Base-by-base conservation (phyloP, 2,329 filamentous ascomycete species). In the Fusarium sp. region DNA sequence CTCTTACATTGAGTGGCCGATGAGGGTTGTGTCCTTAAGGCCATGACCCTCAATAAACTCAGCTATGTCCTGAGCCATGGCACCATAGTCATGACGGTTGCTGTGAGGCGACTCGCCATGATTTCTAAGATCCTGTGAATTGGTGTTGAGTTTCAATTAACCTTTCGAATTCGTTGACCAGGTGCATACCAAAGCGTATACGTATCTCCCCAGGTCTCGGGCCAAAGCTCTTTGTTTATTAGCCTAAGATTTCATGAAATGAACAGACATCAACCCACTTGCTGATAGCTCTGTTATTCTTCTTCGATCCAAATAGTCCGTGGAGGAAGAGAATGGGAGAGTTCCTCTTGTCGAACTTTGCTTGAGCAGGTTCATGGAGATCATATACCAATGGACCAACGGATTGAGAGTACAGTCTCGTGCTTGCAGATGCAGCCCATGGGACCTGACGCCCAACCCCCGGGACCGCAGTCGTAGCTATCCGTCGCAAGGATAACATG, bases 261-360 rank as follows among this genome's bases (percentile, higher is more conserved):
- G 15, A 11, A 3, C 11, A 35, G 33, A 41, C 46, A 10, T 2
- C 42, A 47, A 81, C 91, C 78, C 83, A 97, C 95, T 94, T 97
- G 90, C 94, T 96, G 66, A 98, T 96, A 74, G 87, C 92, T 78
- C 94, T 85, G 77, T 97, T 97, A 77, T 98, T 98, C 82, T 93
- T 94, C 82, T 96, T 97, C 36, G 93, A 97, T 20, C 95, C 95
- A 75, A 98, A 97, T 13, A 98, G 84, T 2, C 96, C 95, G 77
- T 98, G 95, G 75, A 98, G 88, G 70, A 98, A 91, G 64, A 98
- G 80, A 67, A 98, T 93, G 3, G 94, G 92, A 37, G 81, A 79
- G 59, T 78, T 76, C 74, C 83, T 77, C 54, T 78, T 75, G 25
- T 79, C 77, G 3, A 78, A 76, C 40, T 56, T 66, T 9, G 72